Conservation (phyloP, 1,284 basidiomycete genomes). For the Irpex sp. region DNA sequence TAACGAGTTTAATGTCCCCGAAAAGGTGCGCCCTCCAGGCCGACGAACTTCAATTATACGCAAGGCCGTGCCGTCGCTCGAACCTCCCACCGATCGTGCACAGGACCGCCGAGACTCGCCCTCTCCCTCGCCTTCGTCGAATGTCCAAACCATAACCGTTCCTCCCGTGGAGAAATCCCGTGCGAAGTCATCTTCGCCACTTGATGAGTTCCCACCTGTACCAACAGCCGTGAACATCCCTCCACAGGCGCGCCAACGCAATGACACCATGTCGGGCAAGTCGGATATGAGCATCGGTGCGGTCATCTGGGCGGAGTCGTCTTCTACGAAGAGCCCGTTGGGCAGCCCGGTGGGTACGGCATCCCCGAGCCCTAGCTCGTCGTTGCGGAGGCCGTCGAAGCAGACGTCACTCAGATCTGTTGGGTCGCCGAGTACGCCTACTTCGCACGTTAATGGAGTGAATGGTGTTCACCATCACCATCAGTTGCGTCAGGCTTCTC, state of each 20-base stretch:
- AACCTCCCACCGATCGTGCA: background rate
- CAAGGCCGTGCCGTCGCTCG: constrained; percentile 24
- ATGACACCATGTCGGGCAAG: background rate
- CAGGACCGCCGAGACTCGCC: constrained; percentile 1
- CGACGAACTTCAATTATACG: constrained; percentile 21
- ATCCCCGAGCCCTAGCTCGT: constrained; percentile 7
- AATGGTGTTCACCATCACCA: background rate
- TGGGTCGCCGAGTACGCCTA: background rate
- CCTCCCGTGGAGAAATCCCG: background rate
- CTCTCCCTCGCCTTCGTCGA: background rate
- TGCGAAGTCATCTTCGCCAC: constrained; percentile 7
- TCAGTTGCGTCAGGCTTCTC: background rate
- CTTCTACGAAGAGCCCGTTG: background rate
- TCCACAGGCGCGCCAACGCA: background rate
- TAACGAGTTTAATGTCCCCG: background rate
- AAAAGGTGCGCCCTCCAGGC: background rate
- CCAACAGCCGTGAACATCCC: constrained; percentile 4
- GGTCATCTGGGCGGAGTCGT: background rate
- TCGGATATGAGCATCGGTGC: constrained; percentile 1
- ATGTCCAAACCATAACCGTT: background rate
- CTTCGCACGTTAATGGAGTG: background rate
- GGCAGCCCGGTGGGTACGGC: background rate
- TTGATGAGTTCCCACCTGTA: constrained; percentile 13
- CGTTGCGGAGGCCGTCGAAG: background rate
- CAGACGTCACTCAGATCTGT: background rate